These are phyloP conservation scores for Neurospora cerealis DNA, from an alignment of 495 filamentous ascomycete genomes.

Conservation along the genomic window DNA sequence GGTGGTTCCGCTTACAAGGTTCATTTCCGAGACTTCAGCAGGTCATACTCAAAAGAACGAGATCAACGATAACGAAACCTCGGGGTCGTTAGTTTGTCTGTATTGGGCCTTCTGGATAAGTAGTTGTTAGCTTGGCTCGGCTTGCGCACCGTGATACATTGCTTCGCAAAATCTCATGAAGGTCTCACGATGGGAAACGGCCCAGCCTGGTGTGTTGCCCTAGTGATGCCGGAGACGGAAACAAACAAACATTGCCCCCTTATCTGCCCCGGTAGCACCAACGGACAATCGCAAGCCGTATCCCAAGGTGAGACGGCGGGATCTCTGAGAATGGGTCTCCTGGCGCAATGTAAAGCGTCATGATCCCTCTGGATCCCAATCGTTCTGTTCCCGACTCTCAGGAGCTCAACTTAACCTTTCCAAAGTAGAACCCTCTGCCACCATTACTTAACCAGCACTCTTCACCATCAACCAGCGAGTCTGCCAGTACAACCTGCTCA, in stretches of 20 bases:
- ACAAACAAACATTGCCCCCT: not conserved
- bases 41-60: not conserved
- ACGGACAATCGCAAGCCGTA: not conserved
- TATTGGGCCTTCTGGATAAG: not conserved
- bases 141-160: not conserved
- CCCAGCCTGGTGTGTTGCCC: not conserved
- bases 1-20: not conserved
- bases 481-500: constrained; percentile 47
- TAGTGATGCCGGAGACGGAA: not conserved
- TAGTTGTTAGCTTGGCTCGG: not conserved
- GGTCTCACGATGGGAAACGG: not conserved
- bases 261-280: not conserved
- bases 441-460: constrained; percentile 79
- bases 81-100: not conserved
- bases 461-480: constrained; percentile 59
- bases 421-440: constrained; percentile 62
- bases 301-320: not conserved
- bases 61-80: not conserved
- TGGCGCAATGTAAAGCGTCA: not conserved
- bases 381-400: not conserved
- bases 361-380: not conserved
- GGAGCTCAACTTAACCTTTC: constrained; percentile 14
- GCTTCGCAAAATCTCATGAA: not conserved
- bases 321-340: not conserved
- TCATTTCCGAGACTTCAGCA: too few relatives aligned